These are phyloP conservation scores for Zea luxurians DNA, from an alignment of 176 grass and related monocot species.

Conservation along the genomic window DNA sequence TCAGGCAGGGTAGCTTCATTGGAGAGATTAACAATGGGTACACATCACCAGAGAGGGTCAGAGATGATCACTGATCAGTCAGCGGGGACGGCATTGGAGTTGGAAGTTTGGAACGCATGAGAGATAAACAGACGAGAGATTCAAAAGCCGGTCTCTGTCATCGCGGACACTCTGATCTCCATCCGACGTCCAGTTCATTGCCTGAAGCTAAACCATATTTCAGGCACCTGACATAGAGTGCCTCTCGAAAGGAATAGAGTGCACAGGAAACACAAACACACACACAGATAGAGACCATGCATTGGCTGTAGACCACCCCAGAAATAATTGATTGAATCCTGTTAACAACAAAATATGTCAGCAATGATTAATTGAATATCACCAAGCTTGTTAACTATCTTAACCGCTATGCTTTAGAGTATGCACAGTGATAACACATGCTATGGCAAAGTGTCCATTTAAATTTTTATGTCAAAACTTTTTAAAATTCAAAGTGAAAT, in stretches of 20 bases:
- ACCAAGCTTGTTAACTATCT: no score
- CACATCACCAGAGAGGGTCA: background rate
- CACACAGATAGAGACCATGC: background rate
- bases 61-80: background rate
- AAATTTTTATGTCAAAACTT: no score
- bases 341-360: background rate
- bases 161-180: background rate
- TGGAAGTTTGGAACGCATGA: no score
- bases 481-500: no score
- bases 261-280: background rate
- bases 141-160: no score
- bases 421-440: no score
- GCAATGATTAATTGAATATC: no score
- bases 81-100: no score
- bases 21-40: background rate
- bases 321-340: background rate
- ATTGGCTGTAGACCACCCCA: background rate
- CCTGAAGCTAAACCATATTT: no score
- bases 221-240: background rate
- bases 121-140: no score
- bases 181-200: background rate
- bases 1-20: background rate
- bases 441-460: no score
- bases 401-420: no score
- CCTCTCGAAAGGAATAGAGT: background rate